Conservation (phyloP, 768 basidiomycete genomes). For the Galerina sulciceps region DNA sequence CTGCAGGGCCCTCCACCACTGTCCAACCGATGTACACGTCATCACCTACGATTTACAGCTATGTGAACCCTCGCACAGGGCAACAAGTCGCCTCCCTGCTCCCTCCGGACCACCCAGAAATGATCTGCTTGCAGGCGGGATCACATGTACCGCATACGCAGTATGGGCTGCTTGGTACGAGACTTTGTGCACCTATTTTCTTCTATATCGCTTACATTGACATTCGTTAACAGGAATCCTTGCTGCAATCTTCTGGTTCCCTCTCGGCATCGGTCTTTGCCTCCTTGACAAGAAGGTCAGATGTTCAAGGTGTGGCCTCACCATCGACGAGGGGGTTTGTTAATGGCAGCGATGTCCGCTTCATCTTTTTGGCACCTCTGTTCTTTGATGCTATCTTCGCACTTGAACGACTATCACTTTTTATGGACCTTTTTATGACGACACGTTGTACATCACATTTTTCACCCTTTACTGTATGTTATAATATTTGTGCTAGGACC, state of each 20-base stretch:
- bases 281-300: slow-evolving; percentile 72
- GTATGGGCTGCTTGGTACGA: slow-evolving; percentile 73
- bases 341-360: slow-evolving; percentile 16
- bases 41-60: slow-evolving; percentile 66
- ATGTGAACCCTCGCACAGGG: slow-evolving; percentile 64
- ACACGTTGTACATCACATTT: not conserved
- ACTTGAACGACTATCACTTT: not conserved
- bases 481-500: too few species aligned
- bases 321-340: slow-evolving; percentile 50
- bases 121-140: slow-evolving; percentile 83
- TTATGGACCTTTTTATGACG: not conserved
- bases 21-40: slow-evolving; percentile 36
- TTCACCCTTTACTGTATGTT: too few species aligned
- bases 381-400: not conserved
- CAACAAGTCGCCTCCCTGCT: slow-evolving; percentile 64
- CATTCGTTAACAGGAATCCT: slow-evolving; percentile 57
- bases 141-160: slow-evolving; percentile 64
- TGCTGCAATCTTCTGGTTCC: slow-evolving; percentile 89
- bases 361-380: not conserved
- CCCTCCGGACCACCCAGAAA: slow-evolving; percentile 81
- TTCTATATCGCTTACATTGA: not conserved
- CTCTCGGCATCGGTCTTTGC: slow-evolving; percentile 78
- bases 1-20: slow-evolving; percentile 25
- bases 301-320: slow-evolving; percentile 56
- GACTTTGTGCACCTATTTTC: slow-evolving; percentile 5